Conservation (phyloP, 2,329 filamentous ascomycete species). For the Graphium sp. region DNA sequence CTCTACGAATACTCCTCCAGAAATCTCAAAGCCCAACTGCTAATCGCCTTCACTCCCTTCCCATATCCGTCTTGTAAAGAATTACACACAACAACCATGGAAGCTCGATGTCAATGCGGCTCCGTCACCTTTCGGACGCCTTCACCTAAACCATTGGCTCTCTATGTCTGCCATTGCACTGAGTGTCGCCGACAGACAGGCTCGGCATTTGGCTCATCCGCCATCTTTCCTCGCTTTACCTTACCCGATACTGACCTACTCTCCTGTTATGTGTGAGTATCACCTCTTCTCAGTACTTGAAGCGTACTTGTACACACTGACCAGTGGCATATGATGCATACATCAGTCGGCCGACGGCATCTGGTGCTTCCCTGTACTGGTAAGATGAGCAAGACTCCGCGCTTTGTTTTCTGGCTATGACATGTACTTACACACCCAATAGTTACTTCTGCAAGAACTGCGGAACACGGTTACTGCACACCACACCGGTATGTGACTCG, state of each 20-base stretch:
- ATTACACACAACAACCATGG: too few species aligned
- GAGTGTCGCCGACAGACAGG: slow-evolving; percentile 49
- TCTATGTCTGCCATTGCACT: slow-evolving; percentile 57
- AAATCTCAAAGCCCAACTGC: too few species aligned
- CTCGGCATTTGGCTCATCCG: slow-evolving; percentile 51
- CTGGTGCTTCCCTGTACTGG: slow-evolving; percentile 42
- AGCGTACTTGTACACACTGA: neutral
- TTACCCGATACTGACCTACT: slow-evolving; percentile 31
- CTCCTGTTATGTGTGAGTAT: slow-evolving; percentile 37
- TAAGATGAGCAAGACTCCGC: slow-evolving; percentile 12
- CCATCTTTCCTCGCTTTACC: slow-evolving; percentile 51
- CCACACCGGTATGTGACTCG: slow-evolving; percentile 27
- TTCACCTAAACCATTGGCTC: slow-evolving; percentile 36
- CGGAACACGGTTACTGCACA: slow-evolving; percentile 48
- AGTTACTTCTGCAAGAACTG: slow-evolving; percentile 52
- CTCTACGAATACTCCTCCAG: too few species aligned
- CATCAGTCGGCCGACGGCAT: slow-evolving; percentile 40
- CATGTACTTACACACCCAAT: slow-evolving; percentile 1
- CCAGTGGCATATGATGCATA: too few species aligned
- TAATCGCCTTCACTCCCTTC: too few species aligned
- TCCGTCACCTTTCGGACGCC: slow-evolving; percentile 46
- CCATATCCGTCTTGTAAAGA: too few species aligned
- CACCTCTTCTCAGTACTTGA: neutral
- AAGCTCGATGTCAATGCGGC: slow-evolving; percentile 49
- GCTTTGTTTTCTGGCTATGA: neutral